Percentiles rank a stretch among this genome's conserved stretches.
Evolutionary conservation across 2,329 filamentous ascomycete species (phyloP).

Genomic region (Paecilomyces niveus): DNA sequence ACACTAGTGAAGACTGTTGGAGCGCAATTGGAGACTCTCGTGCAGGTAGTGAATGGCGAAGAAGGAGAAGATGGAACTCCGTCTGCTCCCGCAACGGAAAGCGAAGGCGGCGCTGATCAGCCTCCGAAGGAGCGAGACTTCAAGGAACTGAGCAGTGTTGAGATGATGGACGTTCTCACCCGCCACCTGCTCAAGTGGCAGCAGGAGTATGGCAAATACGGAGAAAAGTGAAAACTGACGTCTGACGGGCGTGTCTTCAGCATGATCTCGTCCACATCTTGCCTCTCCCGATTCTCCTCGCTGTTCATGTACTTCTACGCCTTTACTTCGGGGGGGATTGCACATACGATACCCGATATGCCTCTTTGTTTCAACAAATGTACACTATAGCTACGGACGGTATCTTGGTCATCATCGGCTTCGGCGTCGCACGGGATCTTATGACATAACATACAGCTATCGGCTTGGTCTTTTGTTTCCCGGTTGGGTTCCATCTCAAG

Average conservation of each 20-base stretch:
- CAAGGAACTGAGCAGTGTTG: conserved; percentile 66
- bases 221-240: conserved; percentile 35
- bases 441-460: neutral
- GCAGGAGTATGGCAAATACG: conserved; percentile 56
- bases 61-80: conserved; percentile 8
- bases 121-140: conserved; percentile 49
- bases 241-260: neutral
- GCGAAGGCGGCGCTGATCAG: conserved; percentile 13
- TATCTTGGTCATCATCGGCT: conserved; percentile 14
- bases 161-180: conserved; percentile 87
- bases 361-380: conserved; percentile 15
- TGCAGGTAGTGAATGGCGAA: conserved; percentile 17
- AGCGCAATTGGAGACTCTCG: conserved; percentile 25
- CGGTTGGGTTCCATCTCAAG: neutral
- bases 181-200: conserved; percentile 80
- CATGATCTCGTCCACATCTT: neutral
- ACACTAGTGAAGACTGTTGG: conserved; percentile 26
- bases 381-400: conserved; percentile 18
- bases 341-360: conserved; percentile 15
- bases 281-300: too few species aligned
- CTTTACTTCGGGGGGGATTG: neutral
- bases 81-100: conserved; percentile 16
- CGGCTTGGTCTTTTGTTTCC: neutral
- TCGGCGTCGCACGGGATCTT: conserved; percentile 12
- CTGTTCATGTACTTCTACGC: neutral